Conservation (phyloP, 1,284 basidiomycete genomes). For the Leccinum subspadiceum region DNA sequence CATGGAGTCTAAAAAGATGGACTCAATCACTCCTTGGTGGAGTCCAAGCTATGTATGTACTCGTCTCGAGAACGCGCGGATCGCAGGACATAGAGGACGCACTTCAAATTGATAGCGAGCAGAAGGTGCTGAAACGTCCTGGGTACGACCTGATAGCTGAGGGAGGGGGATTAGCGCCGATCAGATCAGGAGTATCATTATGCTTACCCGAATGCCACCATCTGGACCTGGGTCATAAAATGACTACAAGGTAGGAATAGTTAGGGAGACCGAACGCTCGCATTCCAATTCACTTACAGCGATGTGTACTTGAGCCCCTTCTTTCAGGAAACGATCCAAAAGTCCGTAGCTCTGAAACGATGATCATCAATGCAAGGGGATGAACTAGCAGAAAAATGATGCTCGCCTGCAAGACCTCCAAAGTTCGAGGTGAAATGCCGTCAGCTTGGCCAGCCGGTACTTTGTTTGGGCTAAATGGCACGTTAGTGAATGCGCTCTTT, state of each 20-base stretch:
- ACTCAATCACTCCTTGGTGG: background rate
- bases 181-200: background rate
- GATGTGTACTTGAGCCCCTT: conserved; percentile 34
- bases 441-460: conserved; percentile 42
- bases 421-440: conserved; percentile 42
- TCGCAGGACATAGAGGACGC: background rate
- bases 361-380: background rate
- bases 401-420: conserved; percentile 42
- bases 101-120: conserved; percentile 39
- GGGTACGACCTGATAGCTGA: conserved; percentile 31
- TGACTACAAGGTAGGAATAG: conserved; percentile 20
- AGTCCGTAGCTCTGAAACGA: conserved; percentile 35
- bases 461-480: conserved; percentile 20
- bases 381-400: conserved; percentile 21
- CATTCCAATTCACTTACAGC: conserved; percentile 20
- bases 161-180: background rate
- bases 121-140: conserved; percentile 33
- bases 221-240: conserved; percentile 37
- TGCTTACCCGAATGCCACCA: conserved; percentile 32
- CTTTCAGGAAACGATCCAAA: conserved; percentile 35
- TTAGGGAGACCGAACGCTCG: background rate
- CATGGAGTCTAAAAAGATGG: conserved; percentile 27
- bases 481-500: background rate
- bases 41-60: background rate
- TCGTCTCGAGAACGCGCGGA: background rate